Evolutionary conservation across 129 eudicot species (phyloP).

Genomic region (Logfia minima): DNA sequence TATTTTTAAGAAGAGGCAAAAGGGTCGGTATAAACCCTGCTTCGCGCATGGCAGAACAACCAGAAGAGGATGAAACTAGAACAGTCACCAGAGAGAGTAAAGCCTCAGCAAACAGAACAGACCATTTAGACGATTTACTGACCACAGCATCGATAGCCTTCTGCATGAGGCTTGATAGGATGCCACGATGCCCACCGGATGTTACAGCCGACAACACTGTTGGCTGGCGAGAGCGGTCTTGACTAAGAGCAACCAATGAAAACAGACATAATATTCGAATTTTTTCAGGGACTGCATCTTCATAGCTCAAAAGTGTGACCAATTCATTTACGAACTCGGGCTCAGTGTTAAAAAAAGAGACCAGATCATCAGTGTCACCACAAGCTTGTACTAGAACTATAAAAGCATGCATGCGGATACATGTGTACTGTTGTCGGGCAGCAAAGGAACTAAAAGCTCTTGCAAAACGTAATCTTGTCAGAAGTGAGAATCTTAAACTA

Average conservation of each 20-base stretch:
- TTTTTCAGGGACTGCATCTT: slow-evolving; percentile 89
- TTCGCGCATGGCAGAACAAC: slow-evolving; percentile 99
- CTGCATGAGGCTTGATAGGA: slow-evolving; percentile 97
- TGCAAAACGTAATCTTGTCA: slow-evolving; percentile 93
- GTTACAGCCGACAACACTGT: slow-evolving; percentile 90
- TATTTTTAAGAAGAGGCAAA: slow-evolving; percentile 85
- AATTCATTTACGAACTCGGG: slow-evolving; percentile 97
- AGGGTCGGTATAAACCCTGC: slow-evolving; percentile 98
- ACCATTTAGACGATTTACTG: slow-evolving; percentile 74
- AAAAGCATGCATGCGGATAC: slow-evolving; percentile 90
- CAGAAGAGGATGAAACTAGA: slow-evolving; percentile 90
- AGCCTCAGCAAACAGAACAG: slow-evolving; percentile 87
- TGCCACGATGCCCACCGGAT: slow-evolving; percentile 99
- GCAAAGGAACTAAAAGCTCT: slow-evolving; percentile 76
- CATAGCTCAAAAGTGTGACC: slow-evolving; percentile 81
- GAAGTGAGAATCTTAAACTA: slow-evolving; percentile 69
- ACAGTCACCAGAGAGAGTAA: slow-evolving; percentile 84
- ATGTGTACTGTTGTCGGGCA: slow-evolving; percentile 77
- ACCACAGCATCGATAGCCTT: slow-evolving; percentile 83
- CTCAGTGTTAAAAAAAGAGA: slow-evolving; percentile 76
- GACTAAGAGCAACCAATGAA: slow-evolving; percentile 89
- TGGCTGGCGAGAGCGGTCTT: slow-evolving; percentile 92
- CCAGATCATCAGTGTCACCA: slow-evolving; percentile 71
- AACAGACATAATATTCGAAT: slow-evolving; percentile 69
- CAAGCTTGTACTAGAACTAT: slow-evolving; percentile 91